phyloP scores from a whole-genome alignment of 2,329 filamentous ascomycete species.

The Pseudopyricularia cyperi region DNA sequence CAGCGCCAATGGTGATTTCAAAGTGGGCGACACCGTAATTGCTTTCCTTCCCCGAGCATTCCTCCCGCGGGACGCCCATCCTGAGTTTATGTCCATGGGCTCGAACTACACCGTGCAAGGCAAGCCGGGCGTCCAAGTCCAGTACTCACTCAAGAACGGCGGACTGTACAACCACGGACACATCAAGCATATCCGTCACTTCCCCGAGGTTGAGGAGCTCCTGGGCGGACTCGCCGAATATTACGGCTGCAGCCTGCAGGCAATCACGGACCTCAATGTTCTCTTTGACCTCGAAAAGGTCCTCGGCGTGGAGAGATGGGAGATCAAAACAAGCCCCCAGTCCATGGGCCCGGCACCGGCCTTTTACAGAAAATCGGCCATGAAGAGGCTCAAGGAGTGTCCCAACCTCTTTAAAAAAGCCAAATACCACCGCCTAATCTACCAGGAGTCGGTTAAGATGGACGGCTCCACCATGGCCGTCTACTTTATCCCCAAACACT shows the following conservation, averaged over 20 bases:
- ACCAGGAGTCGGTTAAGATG: conserved; percentile 24
- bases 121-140: neutral
- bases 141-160: neutral
- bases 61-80: neutral
- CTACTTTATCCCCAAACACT: conserved; percentile 19
- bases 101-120: neutral
- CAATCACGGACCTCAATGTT: neutral
- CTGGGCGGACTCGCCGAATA: neutral
- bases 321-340: neutral
- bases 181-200: conserved; percentile 2
- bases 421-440: conserved; percentile 13
- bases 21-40: neutral
- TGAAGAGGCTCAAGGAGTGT: conserved; percentile 14
- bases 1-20: neutral
- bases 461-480: conserved; percentile 23
- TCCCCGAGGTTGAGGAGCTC: conserved; percentile 7
- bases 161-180: neutral
- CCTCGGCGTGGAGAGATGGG: neutral
- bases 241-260: neutral
- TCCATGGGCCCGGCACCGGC: conserved; percentile 7
- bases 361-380: conserved; percentile 12
- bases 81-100: neutral
- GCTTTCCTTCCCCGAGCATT: neutral
- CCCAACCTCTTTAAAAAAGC: conserved; percentile 13
- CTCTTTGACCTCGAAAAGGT: conserved; percentile 2